These are phyloP conservation scores for Knoxdaviesia capensis DNA, from an alignment of 2,329 filamentous ascomycete species.

Conservation along the genomic window DNA sequence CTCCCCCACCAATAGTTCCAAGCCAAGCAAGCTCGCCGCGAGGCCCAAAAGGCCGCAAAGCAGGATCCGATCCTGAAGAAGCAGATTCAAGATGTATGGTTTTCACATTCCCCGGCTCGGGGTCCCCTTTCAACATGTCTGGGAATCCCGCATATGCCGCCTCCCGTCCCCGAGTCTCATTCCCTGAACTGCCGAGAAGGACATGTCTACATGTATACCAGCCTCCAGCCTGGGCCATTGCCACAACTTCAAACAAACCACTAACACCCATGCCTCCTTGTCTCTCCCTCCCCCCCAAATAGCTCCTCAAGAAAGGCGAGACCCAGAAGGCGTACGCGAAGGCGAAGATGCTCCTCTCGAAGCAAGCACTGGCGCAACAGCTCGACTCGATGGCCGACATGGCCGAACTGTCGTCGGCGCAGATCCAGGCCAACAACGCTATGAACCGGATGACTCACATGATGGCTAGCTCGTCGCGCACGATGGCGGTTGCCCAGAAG, in stretches of 20 bases:
- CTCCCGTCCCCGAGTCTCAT: too few relatives aligned
- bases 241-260: background rate
- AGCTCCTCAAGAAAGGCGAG: conserved; percentile 39
- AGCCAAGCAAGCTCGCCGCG: conserved; percentile 39
- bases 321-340: conserved; percentile 43
- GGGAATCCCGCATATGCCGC: too few relatives aligned
- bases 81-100: conserved; percentile 33
- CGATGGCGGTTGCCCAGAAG: conserved; percentile 36
- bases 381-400: conserved; percentile 46
- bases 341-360: conserved; percentile 39
- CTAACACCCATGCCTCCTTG: conserved; percentile 4
- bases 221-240: too few relatives aligned
- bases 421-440: conserved; percentile 43
- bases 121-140: too few relatives aligned
- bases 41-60: conserved; percentile 39
- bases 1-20: conserved; percentile 22
- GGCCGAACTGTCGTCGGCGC: conserved; percentile 37
- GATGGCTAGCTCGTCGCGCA: conserved; percentile 38
- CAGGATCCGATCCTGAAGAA: conserved; percentile 40
- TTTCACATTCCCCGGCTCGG: background rate
- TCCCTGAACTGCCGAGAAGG: too few relatives aligned
- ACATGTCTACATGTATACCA: too few relatives aligned
- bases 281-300: background rate
- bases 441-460: conserved; percentile 46
- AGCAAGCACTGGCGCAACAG: conserved; percentile 40